Base-by-base conservation (phyloP, 1,284 basidiomycete species). In the Cutaneotrichosporon sp. region DNA sequence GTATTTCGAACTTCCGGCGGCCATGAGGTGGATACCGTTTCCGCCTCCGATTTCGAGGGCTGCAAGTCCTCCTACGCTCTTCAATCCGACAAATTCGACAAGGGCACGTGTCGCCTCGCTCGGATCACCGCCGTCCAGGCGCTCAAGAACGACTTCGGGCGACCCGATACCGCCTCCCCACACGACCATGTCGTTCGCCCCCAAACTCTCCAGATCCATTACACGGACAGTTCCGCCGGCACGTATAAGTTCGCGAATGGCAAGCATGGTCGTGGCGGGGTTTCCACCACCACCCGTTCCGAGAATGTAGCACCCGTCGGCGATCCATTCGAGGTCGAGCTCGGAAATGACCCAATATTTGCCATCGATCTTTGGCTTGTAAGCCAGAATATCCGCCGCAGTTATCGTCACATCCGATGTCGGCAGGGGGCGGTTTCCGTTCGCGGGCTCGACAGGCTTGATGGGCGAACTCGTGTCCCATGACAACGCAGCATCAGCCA, bases 21-120 rank as follows among this genome's bases (percentile, higher is more conserved):
- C 76, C 73, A 85, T 81, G 26, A 83, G 82, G 75, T 86, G 81
- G 68, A 87, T 81, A 34, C 86, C 86, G 69, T 87, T 87, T 14
- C 82, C 83, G 13, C 86, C 86, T 16, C 86, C 86, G 52, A 87
- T 72, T 63, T 73, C 71, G 6, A 73, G 59, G 0, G 71, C 69
- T 1, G 63, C 62, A 9, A 73, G 63, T 0, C 60, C 72, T 14
- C 47, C 69, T 30, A 66, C n/a, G 1, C 67, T 66, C 18, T 62
- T 60, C 14, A 65, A 22, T 26, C 64, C 47, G 46, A 66, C 42
- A 49, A 73, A 70, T n/a, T 69, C 51, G 0, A 69, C 40, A 8
- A 70, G 49, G 40, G 69, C 67, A 6, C 34, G 21, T 18, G 55
- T 36, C 34, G 13, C 38, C 30, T 61, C 42, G 5, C 60, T 60